Percentiles rank a stretch among this genome's conserved stretches.
phyloP scores from a whole-genome alignment of 371 early-diverging fungal genomes.

The Zancudomyces culisetae region DNA sequence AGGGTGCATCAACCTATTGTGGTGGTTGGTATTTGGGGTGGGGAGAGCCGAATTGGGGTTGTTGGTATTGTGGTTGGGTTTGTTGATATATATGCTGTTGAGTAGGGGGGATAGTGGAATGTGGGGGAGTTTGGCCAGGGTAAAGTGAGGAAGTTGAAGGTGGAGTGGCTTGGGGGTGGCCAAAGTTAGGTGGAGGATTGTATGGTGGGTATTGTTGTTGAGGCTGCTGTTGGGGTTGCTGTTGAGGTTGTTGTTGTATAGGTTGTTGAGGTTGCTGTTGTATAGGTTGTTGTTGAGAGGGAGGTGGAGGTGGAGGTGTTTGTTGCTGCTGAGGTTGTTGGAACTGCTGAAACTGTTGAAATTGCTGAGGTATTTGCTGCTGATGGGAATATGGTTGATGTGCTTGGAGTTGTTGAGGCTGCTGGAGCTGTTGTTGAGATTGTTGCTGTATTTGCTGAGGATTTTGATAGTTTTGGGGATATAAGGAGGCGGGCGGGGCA shows the following conservation, averaged over 20 bases:
- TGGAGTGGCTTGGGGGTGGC: neutral
- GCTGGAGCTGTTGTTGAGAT: neutral
- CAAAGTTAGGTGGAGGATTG: neutral
- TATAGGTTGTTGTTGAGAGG: neutral
- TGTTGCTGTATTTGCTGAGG: neutral
- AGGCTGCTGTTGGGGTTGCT: neutral
- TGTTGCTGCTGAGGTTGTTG: neutral
- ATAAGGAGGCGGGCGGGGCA: neutral
- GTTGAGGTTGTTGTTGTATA: neutral
- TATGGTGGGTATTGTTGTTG: neutral
- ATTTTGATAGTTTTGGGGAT: neutral
- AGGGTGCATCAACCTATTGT: neutral
- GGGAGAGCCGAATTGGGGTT: neutral
- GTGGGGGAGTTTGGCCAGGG: neutral
- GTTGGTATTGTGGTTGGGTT: neutral
- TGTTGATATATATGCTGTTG: neutral
- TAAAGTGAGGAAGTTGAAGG: neutral
- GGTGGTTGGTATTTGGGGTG: neutral
- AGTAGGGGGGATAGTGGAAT: neutral
- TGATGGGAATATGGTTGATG: neutral
- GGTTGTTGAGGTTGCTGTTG: neutral
- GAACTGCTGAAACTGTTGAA: neutral
- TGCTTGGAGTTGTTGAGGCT: neutral
- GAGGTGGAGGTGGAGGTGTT: neutral
- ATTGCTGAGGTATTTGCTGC: neutral